Percentiles rank a stretch among this genome's conserved stretches.
Evolutionary conservation across 805 yeast genomes (phyloP).

Genomic region (Debaryomyces tyrocola): DNA sequence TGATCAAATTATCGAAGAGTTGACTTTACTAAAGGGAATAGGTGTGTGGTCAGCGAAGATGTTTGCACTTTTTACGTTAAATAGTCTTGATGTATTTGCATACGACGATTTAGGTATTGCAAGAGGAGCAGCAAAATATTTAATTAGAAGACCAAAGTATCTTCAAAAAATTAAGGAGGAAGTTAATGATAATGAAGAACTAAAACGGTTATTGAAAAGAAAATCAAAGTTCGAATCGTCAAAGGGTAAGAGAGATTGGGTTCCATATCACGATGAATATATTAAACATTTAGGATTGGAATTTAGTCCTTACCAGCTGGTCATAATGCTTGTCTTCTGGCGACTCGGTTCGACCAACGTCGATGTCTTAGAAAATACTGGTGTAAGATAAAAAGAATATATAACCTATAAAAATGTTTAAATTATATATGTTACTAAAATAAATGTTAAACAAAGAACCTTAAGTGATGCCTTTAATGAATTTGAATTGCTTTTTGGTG

Average conservation of each 20-base stretch:
- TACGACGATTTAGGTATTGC: slow-evolving; percentile 82
- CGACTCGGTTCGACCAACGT: slow-evolving; percentile 59
- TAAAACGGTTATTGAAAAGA: slow-evolving; percentile 27
- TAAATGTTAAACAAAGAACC: too few relatives aligned
- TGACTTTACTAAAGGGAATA: slow-evolving; percentile 63
- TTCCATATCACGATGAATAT: slow-evolving; percentile 59
- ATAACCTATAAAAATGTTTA: too few relatives aligned
- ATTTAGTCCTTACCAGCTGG: slow-evolving; percentile 66
- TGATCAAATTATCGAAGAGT: slow-evolving; percentile 47
- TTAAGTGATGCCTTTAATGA: too few relatives aligned
- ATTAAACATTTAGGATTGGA: slow-evolving; percentile 53
- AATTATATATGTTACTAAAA: too few relatives aligned
- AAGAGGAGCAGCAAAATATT: slow-evolving; percentile 70
- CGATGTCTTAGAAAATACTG: slow-evolving; percentile 38
- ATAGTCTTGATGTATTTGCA: slow-evolving; percentile 69
- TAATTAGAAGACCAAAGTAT: slow-evolving; percentile 52
- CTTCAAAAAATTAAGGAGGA: slow-evolving; percentile 41
- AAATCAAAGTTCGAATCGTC: slow-evolving; percentile 37
- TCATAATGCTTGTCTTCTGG: slow-evolving; percentile 75
- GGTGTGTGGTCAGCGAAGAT: slow-evolving; percentile 89
- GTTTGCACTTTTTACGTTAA: slow-evolving; percentile 74
- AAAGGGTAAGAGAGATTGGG: slow-evolving; percentile 59
- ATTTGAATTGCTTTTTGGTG: too few relatives aligned
- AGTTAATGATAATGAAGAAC: slow-evolving; percentile 32
- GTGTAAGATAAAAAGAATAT: slow-evolving; percentile 2